Evolutionary conservation across 805 yeast species (phyloP).

Genomic region (Henningerozyma blattae): DNA sequence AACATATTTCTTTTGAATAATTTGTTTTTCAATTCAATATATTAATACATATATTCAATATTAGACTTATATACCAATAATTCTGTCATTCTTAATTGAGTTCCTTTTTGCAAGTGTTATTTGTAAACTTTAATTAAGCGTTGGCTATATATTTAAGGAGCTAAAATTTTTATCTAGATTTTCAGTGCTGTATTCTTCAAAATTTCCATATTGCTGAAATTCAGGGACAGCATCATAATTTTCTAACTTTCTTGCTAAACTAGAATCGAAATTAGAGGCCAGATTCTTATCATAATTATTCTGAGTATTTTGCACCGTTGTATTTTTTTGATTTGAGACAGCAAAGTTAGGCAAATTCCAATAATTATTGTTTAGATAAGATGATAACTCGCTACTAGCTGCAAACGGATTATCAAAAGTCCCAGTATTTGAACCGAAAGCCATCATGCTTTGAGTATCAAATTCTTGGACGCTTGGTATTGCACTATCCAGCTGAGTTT

Average conservation of each 20-base stretch:
- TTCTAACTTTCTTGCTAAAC: constrained; percentile 12
- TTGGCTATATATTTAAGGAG: constrained; percentile 5
- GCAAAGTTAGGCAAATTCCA: constrained; percentile 11
- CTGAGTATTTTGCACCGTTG: not conserved
- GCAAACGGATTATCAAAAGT: constrained; percentile 10
- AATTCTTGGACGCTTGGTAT: constrained; percentile 15
- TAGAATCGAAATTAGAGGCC: constrained; percentile 9
- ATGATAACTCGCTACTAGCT: constrained; percentile 13
- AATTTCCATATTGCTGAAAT: not conserved
- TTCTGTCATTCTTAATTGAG: too few species aligned
- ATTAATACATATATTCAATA: too few species aligned
- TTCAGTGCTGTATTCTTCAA: constrained; percentile 1
- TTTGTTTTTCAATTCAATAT: too few species aligned
- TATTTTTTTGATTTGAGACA: not conserved
- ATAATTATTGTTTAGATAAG: constrained; percentile 13
- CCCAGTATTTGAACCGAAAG: constrained; percentile 16
- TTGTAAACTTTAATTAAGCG: too few species aligned
- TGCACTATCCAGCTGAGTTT: constrained; percentile 8
- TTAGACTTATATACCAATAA: too few species aligned
- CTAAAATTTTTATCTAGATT: constrained; percentile 2
- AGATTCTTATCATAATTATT: constrained; percentile 6
- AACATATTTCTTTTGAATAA: too few species aligned
- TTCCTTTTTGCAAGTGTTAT: too few species aligned
- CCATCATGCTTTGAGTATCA: constrained; percentile 24
- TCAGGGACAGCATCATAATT: constrained; percentile 2